phyloP scores from a whole-genome alignment of 1,284 basidiomycete genomes.

The Marasmius tenuissimus region DNA sequence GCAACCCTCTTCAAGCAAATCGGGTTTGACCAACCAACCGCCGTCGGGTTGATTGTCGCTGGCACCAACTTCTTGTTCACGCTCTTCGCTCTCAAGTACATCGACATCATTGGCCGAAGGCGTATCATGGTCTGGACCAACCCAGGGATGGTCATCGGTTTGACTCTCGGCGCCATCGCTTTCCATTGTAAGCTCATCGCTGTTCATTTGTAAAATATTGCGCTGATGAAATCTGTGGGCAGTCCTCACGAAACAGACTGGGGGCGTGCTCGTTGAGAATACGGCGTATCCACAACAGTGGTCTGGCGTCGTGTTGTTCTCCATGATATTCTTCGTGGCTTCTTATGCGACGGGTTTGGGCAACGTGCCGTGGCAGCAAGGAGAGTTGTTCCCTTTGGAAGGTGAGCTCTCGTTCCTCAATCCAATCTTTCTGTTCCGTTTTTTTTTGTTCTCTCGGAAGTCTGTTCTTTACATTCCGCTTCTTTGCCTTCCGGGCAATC shows the following conservation, averaged over 20 bases:
- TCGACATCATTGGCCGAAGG: conserved; percentile 77
- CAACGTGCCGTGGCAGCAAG: conserved; percentile 88
- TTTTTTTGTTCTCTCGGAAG: too few relatives aligned
- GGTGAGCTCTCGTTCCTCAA: conserved; percentile 32
- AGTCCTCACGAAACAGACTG: conserved; percentile 72
- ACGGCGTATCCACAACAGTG: conserved; percentile 62
- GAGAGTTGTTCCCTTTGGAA: conserved; percentile 79
- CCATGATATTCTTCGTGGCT: conserved; percentile 83
- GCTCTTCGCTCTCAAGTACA: conserved; percentile 77
- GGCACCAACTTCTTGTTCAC: conserved; percentile 84
- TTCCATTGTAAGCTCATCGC: conserved; percentile 64
- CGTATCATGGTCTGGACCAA: conserved; percentile 77
- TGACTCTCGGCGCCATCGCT: conserved; percentile 70
- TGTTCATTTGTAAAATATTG: not conserved
- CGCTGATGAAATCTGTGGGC: not conserved
- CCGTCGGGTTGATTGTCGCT: conserved; percentile 77
- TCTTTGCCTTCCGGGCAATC: too few relatives aligned
- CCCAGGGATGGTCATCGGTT: conserved; percentile 76
- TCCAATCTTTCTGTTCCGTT: not conserved
- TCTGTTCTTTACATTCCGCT: too few relatives aligned
- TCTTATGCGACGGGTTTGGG: conserved; percentile 78
- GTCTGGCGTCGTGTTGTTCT: conserved; percentile 70
- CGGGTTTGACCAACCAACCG: conserved; percentile 80
- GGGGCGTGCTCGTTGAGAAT: conserved; percentile 64
- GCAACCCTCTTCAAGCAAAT: conserved; percentile 80